Base-by-base conservation (phyloP, 2,329 filamentous ascomycete species). In the Cladosporium velox region DNA sequence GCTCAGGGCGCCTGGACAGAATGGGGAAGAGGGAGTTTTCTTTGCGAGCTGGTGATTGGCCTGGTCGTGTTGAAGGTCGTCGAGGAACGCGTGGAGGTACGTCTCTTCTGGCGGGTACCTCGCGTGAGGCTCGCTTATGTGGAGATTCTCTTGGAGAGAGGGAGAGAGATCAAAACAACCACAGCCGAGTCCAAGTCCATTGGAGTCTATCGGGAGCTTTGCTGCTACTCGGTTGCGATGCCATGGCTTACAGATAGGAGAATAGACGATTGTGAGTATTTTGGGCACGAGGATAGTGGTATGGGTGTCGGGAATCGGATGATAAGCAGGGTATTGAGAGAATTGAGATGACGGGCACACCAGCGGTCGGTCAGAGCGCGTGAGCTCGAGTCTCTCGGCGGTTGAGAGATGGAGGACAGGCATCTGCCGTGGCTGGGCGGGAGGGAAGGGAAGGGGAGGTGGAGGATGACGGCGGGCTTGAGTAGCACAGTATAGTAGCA, bases 31-130 rank as follows among this genome's bases (percentile, higher is more conserved):
- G 52, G 28, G 28, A 55, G 10, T 18, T n/a, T n/a, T n/a, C 34
- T n/a, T 55, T 55, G 52, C 52, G 4, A 18, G 18, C 21, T 55
- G 28, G 18, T 55, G 52, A 55, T 55, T 55, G 52, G 52, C 7
- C 26, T 55, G 30, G 28, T 11, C 26, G 10, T 54, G 30, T 15
- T n/a, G n/a, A n/a, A n/a, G 15, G 41, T 47, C n/a, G 41, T 47
- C 52, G 18, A 55, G 52, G 52, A 34, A 55, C 52, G 52, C 52
- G 52, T 55, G 52, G 52, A 55, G 52, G 52, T 54, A 54, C 28
- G 51, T 44, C 38, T 44, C 38, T 30, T 32, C 14, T 54, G 51
- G 51, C 28, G 51, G 51, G 15, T 54, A 34, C 28, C 52, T 55
- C 52, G 52, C 52, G 28, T 55, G 26, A 21, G 52, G 28, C 52